Evolutionary conservation across 495 filamentous ascomycete genomes (phyloP).

Genomic region (Achaetomiella virescens): DNA sequence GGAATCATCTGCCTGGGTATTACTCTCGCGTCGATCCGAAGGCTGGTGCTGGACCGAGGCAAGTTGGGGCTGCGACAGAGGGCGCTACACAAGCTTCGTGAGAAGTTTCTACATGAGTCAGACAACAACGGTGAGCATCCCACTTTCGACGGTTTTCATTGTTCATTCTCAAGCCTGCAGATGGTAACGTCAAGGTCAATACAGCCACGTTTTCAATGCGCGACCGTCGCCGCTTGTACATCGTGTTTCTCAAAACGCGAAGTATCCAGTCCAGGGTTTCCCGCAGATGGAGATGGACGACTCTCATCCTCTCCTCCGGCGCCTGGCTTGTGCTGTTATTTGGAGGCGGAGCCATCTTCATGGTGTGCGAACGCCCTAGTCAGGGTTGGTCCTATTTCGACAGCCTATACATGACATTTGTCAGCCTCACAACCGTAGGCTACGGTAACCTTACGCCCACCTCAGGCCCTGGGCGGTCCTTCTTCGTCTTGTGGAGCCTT

Average conservation of each 20-base stretch:
- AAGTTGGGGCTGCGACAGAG: conserved; percentile 64
- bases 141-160: no score
- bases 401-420: conserved; percentile 74
- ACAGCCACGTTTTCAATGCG: no score
- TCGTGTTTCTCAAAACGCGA: no score
- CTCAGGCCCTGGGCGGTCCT: conserved; percentile 66
- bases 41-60: conserved; percentile 70
- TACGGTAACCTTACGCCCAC: conserved; percentile 72
- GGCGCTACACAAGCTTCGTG: no score
- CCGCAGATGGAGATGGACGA: no score
- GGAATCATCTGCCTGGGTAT: conserved; percentile 81
- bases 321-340: conserved; percentile 75
- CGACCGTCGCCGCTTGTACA: no score
- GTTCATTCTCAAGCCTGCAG: no score
- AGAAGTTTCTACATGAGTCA: no score
- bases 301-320: conserved; percentile 51
- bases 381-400: conserved; percentile 73
- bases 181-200: no score
- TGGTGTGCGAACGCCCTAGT: conserved; percentile 36
- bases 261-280: no score
- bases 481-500: conserved; percentile 88
- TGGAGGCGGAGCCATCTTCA: conserved; percentile 69
- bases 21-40: conserved; percentile 75
- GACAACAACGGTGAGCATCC: no score
- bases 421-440: conserved; percentile 74